A percentile compares a stretch with the other conserved stretches of the same genome.
These are phyloP conservation scores for Zopfochytrium polystomum DNA, from an alignment of 371 early-diverging fungal species.

Conservation along the genomic window DNA sequence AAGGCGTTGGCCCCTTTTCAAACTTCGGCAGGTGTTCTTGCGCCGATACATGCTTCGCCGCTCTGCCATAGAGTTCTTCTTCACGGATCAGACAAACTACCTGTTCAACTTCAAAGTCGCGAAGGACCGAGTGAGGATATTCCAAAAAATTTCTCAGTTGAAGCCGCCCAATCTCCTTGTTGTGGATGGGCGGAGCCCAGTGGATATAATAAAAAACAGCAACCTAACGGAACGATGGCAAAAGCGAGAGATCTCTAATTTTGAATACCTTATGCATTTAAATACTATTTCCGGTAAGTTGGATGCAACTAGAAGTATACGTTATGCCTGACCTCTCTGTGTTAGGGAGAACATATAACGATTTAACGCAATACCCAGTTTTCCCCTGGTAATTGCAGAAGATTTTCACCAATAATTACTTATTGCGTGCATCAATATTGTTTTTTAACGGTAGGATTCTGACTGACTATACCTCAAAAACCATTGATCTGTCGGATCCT, in stretches of 20 bases:
- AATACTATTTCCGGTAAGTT: slow-evolving; percentile 66
- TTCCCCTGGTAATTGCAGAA: slow-evolving; percentile 59
- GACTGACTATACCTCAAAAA: slow-evolving; percentile 55
- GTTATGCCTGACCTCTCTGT: neutral
- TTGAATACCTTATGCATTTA: slow-evolving; percentile 76
- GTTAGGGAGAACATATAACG: slow-evolving; percentile 55
- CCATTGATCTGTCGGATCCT: slow-evolving; percentile 67
- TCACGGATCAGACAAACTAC: slow-evolving; percentile 54
- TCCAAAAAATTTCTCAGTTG: slow-evolving; percentile 45
- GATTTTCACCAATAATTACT: neutral
- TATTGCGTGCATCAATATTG: neutral
- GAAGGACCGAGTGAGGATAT: slow-evolving; percentile 48
- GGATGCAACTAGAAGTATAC: neutral
- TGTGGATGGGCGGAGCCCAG: slow-evolving; percentile 34
- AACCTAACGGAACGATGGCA: slow-evolving; percentile 72
- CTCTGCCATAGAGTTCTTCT: slow-evolving; percentile 66
- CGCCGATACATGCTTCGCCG: slow-evolving; percentile 60
- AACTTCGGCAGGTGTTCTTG: slow-evolving; percentile 53
- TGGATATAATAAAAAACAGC: slow-evolving; percentile 36
- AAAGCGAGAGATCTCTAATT: slow-evolving; percentile 73
- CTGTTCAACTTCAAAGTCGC: slow-evolving; percentile 54
- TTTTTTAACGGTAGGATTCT: slow-evolving; percentile 40
- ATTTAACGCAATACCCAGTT: slow-evolving; percentile 55
- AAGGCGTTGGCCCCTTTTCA: slow-evolving; percentile 50
- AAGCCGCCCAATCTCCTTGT: slow-evolving; percentile 32